Base-by-base conservation (phyloP, 2,329 filamentous ascomycete genomes). In the Lecanosticta acicola region DNA sequence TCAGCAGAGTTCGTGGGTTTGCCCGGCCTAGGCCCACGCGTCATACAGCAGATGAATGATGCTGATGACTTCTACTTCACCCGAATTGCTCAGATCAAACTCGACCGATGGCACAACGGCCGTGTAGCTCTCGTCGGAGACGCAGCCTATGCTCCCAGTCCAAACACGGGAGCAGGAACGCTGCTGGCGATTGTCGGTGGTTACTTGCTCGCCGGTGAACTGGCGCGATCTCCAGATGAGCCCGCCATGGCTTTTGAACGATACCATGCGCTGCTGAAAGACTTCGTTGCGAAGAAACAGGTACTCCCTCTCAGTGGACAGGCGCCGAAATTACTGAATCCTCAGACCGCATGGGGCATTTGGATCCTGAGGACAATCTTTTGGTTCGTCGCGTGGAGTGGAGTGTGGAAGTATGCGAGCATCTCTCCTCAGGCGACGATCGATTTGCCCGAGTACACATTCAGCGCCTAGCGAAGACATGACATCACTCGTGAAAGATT, bases 61-160 rank as follows among this genome's bases (percentile, higher is more conserved):
- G 39, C 65, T 0, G 54, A 68, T 0, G 67, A 75, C 44, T 74
- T 72, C 51, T 75, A 75, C 55, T 68, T 66, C 47, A 64, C 71
- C 21, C 63, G 68, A 14, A 56, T 68, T n/a, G 66, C 61, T 4
- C 65, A 70, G 38, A 61, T 71, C 36, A 65, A 63, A 37, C 60
- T 71, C 50, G 50, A 61, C 2, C 43, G 24, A 1, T 69, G 65
- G 63, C 59, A 57, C 1, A 56, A 60, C 14, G 64, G 65, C 5
- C 59, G 64, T n/a, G 55, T 63, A 4, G 66, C 46, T 4, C 51
- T 71, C 3, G 46, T 70, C 1, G 68, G 68, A 4, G 68, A 71
- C 49, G 66, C 68, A 1, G 68, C 58, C 1, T 67, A 64, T 45
- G 66, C 62, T 36, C 68, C 69, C 0, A 62, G 61, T 13, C 56